Conservation (phyloP, 257 asterid genomes). For the Penstemon davidsonii region DNA sequence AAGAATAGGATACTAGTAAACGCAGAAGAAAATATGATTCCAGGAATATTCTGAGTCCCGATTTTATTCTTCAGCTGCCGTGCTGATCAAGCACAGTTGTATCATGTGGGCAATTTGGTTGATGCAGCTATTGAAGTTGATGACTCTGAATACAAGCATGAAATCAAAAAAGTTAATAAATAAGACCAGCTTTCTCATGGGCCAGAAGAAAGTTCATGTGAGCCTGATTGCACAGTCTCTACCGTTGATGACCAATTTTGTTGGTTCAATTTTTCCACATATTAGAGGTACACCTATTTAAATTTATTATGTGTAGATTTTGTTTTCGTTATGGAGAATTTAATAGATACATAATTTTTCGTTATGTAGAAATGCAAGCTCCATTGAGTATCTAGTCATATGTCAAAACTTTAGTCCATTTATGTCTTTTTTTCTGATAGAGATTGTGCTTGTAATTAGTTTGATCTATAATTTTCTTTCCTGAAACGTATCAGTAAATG, state of each 20-base stretch:
- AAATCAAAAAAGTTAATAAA: constrained; percentile 50
- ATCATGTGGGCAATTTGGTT: constrained; percentile 41
- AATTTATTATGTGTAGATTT: not conserved
- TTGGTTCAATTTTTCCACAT: constrained; percentile 6
- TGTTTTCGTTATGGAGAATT: not conserved
- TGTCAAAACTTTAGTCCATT: constrained; percentile 17
- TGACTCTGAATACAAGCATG: constrained; percentile 37
- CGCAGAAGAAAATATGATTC: constrained; percentile 76
- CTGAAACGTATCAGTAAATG: not conserved
- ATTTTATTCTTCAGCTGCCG: constrained; percentile 36
- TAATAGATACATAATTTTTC: not conserved
- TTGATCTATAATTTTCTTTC: not conserved
- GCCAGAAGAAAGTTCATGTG: constrained; percentile 39
- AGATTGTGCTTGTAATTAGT: constrained; percentile 7
- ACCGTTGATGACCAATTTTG: not conserved
- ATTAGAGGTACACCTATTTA: constrained; percentile 6
- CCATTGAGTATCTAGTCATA: not conserved
- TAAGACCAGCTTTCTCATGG: constrained; percentile 46
- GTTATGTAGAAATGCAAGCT: not conserved
- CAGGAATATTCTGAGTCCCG: constrained; percentile 48
- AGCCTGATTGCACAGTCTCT: constrained; percentile 35
- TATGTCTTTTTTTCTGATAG: constrained; percentile 1
- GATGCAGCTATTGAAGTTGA: constrained; percentile 42
- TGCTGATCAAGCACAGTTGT: constrained; percentile 38
- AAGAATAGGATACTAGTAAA: constrained; percentile 69